Base-by-base conservation (phyloP, 805 yeast species). In the Wickerhamomyces rabaulensis region DNA sequence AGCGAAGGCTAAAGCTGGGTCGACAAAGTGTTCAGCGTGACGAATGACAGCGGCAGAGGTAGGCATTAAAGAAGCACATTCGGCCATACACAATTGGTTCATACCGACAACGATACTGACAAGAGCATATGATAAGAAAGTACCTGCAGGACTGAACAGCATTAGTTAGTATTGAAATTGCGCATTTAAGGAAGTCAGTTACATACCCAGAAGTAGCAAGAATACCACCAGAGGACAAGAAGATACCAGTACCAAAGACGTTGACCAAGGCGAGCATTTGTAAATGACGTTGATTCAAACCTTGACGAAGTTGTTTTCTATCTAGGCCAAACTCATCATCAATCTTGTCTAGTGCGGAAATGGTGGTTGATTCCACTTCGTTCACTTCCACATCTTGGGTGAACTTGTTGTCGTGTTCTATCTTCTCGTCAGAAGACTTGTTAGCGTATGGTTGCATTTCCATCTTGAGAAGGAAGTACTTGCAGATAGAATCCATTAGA, bases 181-280 rank as follows among this genome's bases (percentile, higher is more conserved):
- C 5, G n/a, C 31, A 15, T 15, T 10, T 27, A 12, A 27, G 9
- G 31, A 12, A 27, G 4, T 27, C 5, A 27, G 13, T 12, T 3
- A 33, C 36, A 33, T 33, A 33, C 36, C 36, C 68, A 20, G 68
- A 59, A 9, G 53, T 57, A n/a, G 62, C 58, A 25, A 71, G 56
- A 16, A 69, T 58, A 39, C 67, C 65, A 40, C 74, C 75, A 3
- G 69, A 61, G 19, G 68, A 62, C 22, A 69, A 52, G 52, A 68
- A 69, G 8, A 70, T 54, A 45, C 75, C 75, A 1, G 75, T 70
- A 43, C 75, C 76, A 50, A 71, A 62, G 45, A 73, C 68, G 48
- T 74, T 72, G 19, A 74, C 75, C 43, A 74, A 66, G 29, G 78
- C 71, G 44, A 74, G 66, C 76, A 74, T 71, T 52, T 73, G 76